Evolutionary conservation across 1,139 yeast species (phyloP).

Genomic region (Arxiozyma bovina): DNA sequence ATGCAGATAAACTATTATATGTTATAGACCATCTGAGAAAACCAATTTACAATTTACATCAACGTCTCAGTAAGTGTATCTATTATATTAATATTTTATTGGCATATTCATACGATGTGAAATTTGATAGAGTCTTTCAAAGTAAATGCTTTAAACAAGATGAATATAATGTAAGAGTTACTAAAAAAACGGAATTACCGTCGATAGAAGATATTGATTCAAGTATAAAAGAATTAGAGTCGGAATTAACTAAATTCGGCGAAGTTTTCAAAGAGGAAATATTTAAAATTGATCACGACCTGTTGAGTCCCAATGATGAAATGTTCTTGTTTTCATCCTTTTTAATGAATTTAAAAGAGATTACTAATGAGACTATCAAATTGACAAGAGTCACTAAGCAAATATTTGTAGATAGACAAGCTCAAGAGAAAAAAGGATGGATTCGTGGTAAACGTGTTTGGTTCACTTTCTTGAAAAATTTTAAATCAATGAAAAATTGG

Average conservation of each 20-base stretch:
- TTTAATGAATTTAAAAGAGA: conserved; percentile 39
- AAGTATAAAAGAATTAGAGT: conserved; percentile 23
- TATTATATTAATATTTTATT: conserved; percentile 30
- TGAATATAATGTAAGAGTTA: background rate
- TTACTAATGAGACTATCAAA: conserved; percentile 30
- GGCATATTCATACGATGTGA: conserved; percentile 37
- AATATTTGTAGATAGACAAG: conserved; percentile 30
- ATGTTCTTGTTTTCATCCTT: conserved; percentile 42
- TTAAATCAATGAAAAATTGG: conserved; percentile 32
- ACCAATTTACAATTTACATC: conserved; percentile 32
- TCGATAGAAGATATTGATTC: conserved; percentile 26
- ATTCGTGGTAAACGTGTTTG: conserved; percentile 36
- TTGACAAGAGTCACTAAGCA: conserved; percentile 31
- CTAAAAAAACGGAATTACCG: conserved; percentile 16
- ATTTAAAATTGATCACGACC: conserved; percentile 21
- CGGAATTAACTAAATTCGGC: conserved; percentile 33
- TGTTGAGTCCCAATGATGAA: conserved; percentile 40
- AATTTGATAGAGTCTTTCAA: conserved; percentile 15
- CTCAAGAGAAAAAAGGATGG: conserved; percentile 32
- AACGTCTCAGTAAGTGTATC: conserved; percentile 31
- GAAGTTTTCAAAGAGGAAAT: conserved; percentile 29
- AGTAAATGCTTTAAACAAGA: conserved; percentile 18
- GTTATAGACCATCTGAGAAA: conserved; percentile 30
- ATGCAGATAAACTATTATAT: conserved; percentile 29
- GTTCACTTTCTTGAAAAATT: conserved; percentile 35